phyloP scores from a whole-genome alignment of 169 alveolate species.

The Eimeria acervulina region DNA sequence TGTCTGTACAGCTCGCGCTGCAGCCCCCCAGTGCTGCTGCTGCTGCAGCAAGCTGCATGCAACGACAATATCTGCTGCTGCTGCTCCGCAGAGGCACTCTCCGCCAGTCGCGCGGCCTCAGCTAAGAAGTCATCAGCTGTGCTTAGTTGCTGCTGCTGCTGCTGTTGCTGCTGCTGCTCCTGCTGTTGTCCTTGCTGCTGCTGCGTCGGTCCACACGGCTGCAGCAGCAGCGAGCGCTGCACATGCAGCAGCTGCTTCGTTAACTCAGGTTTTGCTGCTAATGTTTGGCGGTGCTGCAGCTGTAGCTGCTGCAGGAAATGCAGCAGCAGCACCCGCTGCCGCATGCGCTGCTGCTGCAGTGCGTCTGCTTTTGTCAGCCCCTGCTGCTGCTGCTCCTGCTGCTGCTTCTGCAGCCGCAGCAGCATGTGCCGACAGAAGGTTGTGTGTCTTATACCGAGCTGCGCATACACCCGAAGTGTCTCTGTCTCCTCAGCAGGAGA shows the following conservation, averaged over 20 bases:
- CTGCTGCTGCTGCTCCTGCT: conserved; percentile 3
- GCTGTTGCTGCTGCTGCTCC: conserved; percentile 52
- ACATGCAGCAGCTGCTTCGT: too few relatives aligned
- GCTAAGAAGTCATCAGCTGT: conserved; percentile 7
- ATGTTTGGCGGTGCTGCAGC: too few relatives aligned
- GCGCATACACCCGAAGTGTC: conserved; percentile 52
- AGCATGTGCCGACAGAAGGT: conserved; percentile 77
- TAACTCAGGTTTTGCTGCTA: too few relatives aligned
- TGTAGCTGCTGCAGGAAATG: too few relatives aligned
- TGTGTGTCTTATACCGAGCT: conserved; percentile 64
- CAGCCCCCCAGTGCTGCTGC: conserved; percentile 58
- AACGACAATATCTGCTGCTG: conserved; percentile 35
- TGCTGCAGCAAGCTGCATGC: conserved; percentile 35
- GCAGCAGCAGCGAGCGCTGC: conserved; percentile 50
- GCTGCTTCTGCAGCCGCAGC: conserved; percentile 55
- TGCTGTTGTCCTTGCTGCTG: not conserved
- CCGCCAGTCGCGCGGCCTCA: conserved; percentile 9
- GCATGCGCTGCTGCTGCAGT: conserved; percentile 43
- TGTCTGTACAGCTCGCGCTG: conserved; percentile 71
- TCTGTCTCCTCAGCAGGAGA: conserved; percentile 79
- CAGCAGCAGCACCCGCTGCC: too few relatives aligned
- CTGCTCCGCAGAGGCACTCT: not conserved
- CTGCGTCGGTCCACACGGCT: not conserved
- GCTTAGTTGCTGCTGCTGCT: conserved; percentile 12
- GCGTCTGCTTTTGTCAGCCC: conserved; percentile 51